Evolutionary conservation across 2,329 filamentous ascomycete genomes (phyloP), one percentile per base, ranked within the genome.

Genomic region (Colletotrichum sp.): DNA sequence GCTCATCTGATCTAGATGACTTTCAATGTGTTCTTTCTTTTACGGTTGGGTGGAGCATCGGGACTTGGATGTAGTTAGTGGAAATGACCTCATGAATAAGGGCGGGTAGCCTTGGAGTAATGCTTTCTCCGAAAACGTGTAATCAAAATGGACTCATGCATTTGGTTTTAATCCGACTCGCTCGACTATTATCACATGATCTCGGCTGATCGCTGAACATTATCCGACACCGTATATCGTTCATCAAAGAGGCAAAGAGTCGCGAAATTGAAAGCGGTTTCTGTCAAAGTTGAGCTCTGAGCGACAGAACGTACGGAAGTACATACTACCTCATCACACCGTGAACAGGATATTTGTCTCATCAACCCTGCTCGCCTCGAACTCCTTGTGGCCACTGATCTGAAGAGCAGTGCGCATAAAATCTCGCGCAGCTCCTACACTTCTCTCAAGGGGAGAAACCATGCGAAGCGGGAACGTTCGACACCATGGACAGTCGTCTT

Each of bases 71-170:
- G 68, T 55, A 34, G 36, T 55, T 34, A 63, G 44, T 30, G n/a
- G 30, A 57, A 21, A 71, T 71, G 60, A 71, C 57, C 59, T 64
- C 30, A 64, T 71, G 26, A 71, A 62, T 55, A 55, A 63, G 39
- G 39, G 68, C 39, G 34, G 34, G 36, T 71, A 59, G 64, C 39
- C 39, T 55, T 52, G 39, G 36, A 44, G 62, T 64, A 64, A 44
- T 10, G n/a, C 62, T 24, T 34, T 39, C 28, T 34, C 34, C 28
- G 21, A 32, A 62, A 44, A 44, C 28, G 21, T 39, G 21, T 69
- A 69, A 69, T 69, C 32, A 60, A 44, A 36, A 28, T 39, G 24
- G 21, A 57, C 15, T 52, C 44, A 52, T 52, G 44, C 39, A 5
- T 59, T 36, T n/a, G 16, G 2, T 18, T 52, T 52, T 21, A 21